These are phyloP conservation scores for Rhododendron molle DNA, from an alignment of 148 eudicot species.

Conservation along the genomic window DNA sequence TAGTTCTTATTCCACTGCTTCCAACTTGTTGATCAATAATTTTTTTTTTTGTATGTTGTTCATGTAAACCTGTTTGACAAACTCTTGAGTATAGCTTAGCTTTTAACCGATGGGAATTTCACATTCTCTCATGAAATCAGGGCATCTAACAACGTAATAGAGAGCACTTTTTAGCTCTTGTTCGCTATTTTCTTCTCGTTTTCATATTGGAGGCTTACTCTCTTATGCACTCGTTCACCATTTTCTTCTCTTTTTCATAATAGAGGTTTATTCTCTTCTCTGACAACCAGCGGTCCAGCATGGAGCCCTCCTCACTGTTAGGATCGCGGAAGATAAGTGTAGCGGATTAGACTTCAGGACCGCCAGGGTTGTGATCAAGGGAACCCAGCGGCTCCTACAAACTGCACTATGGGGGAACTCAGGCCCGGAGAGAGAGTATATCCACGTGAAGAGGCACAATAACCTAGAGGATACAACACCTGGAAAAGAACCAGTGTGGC, in stretches of 20 bases:
- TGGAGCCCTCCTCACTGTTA: not conserved
- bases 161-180: not conserved
- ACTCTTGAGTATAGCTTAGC: not conserved
- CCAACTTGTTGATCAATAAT: not conserved
- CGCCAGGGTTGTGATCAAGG: not conserved
- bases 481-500: no score
- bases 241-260: not conserved
- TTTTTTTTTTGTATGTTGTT: not conserved
- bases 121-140: not conserved
- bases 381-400: not conserved
- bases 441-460: no score
- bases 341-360: not conserved
- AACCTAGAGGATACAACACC: no score
- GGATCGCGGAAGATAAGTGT: no score
- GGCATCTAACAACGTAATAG: not conserved
- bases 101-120: not conserved
- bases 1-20: not conserved
- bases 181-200: not conserved
- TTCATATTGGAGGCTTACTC: not conserved
- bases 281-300: not conserved
- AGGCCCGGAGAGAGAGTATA: no score
- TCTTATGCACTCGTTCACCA: not conserved
- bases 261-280: not conserved
- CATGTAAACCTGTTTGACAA: no score
- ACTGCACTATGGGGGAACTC: no score